A percentile compares a stretch with the other conserved stretches of the same genome.
Conservation (phyloP, 106 monocot species). For the Iris macrosiphon region DNA sequence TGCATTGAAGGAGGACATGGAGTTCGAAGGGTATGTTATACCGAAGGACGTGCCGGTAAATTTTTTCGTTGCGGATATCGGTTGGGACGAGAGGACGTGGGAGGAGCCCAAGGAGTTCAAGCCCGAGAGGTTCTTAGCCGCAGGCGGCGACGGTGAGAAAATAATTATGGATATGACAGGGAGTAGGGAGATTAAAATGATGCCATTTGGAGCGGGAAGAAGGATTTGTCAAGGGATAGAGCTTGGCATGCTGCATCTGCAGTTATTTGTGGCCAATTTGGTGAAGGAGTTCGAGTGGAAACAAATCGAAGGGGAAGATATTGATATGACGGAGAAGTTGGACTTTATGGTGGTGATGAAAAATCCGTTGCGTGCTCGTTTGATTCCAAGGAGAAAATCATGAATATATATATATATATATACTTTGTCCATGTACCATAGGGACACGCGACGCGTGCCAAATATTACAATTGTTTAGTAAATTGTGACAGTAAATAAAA, state of each 20-base stretch:
- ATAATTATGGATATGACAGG: slow-evolving; percentile 7
- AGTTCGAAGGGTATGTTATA: neutral
- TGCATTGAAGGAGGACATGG: neutral
- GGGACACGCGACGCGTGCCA: too few species aligned
- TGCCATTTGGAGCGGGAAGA: neutral
- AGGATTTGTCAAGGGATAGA: slow-evolving; percentile 6
- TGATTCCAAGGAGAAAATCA: neutral
- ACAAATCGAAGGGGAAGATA: neutral
- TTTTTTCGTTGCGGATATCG: neutral
- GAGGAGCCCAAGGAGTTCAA: neutral
- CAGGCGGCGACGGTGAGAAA: too few species aligned
- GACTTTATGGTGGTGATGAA: slow-evolving; percentile 5
- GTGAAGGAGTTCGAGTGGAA: slow-evolving; percentile 8
- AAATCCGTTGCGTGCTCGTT: neutral
- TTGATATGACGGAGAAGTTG: neutral
- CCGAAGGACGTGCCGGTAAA: slow-evolving; percentile 1
- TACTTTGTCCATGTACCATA: too few species aligned
- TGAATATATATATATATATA: too few species aligned
- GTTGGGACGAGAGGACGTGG: neutral
- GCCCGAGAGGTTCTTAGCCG: neutral
- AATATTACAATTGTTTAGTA: too few species aligned
- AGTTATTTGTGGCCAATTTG: slow-evolving; percentile 1
- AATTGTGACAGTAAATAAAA: too few species aligned
- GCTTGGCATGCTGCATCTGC: slow-evolving; percentile 2
- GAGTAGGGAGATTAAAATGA: slow-evolving; percentile 8